These are phyloP conservation scores for Chrysanthemum makinoi DNA, from an alignment of 129 eudicot species.

Conservation along the genomic window DNA sequence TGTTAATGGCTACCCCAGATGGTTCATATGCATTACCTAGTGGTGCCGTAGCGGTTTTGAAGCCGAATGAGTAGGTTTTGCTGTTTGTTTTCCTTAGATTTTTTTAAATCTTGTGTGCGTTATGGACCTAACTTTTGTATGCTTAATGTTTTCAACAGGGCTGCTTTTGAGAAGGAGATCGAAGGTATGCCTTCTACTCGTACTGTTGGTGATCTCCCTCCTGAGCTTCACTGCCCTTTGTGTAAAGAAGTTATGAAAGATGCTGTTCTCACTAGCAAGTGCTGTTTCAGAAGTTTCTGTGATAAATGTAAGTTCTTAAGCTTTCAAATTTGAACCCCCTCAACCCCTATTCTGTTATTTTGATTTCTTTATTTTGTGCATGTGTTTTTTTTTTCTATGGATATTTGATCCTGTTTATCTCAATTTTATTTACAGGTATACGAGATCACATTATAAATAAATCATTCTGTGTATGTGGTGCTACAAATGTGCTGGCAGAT, in stretches of 20 bases:
- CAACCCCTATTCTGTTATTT: too few species aligned
- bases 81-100: neutral
- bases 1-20: constrained; percentile 94
- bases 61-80: constrained; percentile 85
- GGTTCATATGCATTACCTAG: constrained; percentile 95
- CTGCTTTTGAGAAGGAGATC: constrained; percentile 95
- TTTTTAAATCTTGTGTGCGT: neutral
- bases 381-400: neutral
- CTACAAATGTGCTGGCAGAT: constrained; percentile 83
- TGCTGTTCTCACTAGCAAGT: constrained; percentile 96
- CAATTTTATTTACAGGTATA: constrained; percentile 52
- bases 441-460: constrained; percentile 80
- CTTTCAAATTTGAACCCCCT: neutral
- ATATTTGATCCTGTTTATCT: constrained; percentile 12
- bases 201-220: constrained; percentile 87
- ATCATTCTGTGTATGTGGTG: constrained; percentile 87
- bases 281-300: constrained; percentile 89
- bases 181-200: constrained; percentile 96
- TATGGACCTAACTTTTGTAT: neutral
- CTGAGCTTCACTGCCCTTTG: constrained; percentile 87
- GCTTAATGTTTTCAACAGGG: constrained; percentile 45
- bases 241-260: constrained; percentile 95
- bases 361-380: neutral
- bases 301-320: constrained; percentile 70
- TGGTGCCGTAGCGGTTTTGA: constrained; percentile 83